Percentiles rank a stretch among this genome's conserved stretches.
These are phyloP conservation scores for Clarireedia sp. DNA, from an alignment of 2,329 filamentous ascomycete genomes.

Conservation along the genomic window DNA sequence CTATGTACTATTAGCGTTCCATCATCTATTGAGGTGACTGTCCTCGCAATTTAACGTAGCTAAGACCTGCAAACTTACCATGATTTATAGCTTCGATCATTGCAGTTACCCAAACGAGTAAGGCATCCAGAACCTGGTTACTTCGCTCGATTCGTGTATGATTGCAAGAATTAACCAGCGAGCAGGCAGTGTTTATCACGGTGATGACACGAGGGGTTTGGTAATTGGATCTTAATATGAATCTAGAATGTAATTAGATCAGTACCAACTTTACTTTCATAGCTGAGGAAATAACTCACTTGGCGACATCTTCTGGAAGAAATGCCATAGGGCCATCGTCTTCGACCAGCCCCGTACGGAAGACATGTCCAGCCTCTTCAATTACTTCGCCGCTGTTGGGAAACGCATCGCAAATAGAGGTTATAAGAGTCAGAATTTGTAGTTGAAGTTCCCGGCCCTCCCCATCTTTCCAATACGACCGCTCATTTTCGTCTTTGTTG, in stretches of 20 bases:
- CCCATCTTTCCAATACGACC: slow-evolving; percentile 41
- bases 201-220: slow-evolving; percentile 60
- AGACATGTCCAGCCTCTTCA: slow-evolving; percentile 62
- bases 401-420: slow-evolving; percentile 44
- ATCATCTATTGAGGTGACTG: not conserved
- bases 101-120: slow-evolving; percentile 54
- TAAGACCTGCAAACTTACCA: slow-evolving; percentile 33
- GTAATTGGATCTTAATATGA: slow-evolving; percentile 51
- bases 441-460: slow-evolving; percentile 42
- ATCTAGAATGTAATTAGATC: slow-evolving; percentile 25
- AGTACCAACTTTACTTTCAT: not conserved
- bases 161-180: slow-evolving; percentile 55
- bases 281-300: slow-evolving; percentile 21
- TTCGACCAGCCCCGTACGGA: slow-evolving; percentile 70
- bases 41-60: not conserved
- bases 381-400: slow-evolving; percentile 57
- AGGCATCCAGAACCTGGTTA: slow-evolving; percentile 39
- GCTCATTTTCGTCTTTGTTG: slow-evolving; percentile 39
- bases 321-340: slow-evolving; percentile 73
- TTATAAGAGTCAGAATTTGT: slow-evolving; percentile 43
- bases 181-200: slow-evolving; percentile 63
- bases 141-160: slow-evolving; percentile 39
- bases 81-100: slow-evolving; percentile 53
- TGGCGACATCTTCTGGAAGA: slow-evolving; percentile 54
- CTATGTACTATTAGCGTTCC: slow-evolving; percentile 24